These are phyloP conservation scores for Metahyphopichia silvanorum DNA, from an alignment of 805 yeast species.

Conservation along the genomic window DNA sequence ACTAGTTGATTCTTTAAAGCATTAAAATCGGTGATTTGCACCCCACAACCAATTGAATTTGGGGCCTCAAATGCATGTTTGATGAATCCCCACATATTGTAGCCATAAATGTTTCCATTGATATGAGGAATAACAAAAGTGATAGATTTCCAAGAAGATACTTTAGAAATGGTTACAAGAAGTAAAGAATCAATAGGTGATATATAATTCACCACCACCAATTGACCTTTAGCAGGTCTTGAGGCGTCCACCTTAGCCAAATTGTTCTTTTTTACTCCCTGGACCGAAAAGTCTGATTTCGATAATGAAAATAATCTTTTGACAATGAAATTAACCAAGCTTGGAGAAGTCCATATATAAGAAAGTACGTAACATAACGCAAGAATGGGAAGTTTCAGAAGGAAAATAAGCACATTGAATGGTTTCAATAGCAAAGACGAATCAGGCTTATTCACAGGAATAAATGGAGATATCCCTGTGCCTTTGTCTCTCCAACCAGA, in stretches of 20 bases:
- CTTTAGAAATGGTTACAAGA: constrained; percentile 25
- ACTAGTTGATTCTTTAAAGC: constrained; percentile 36
- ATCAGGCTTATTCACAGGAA: constrained; percentile 47
- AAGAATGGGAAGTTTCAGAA: constrained; percentile 30
- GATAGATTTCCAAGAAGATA: constrained; percentile 15
- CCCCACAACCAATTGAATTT: constrained; percentile 8
- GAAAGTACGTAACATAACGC: constrained; percentile 11
- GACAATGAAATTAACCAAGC: constrained; percentile 17
- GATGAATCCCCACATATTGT: constrained; percentile 25
- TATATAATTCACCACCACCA: constrained; percentile 54
- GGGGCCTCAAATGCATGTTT: constrained; percentile 16
- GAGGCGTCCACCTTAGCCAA: constrained; percentile 22
- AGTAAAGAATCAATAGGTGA: constrained; percentile 56
- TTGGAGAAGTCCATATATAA: constrained; percentile 14
- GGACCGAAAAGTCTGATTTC: constrained; percentile 37
- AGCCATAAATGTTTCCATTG: constrained; percentile 26
- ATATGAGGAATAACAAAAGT: constrained; percentile 39
- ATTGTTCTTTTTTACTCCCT: constrained; percentile 49
- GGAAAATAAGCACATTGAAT: constrained; percentile 3
- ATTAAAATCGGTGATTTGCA: constrained; percentile 12
- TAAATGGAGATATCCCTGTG: constrained; percentile 89
- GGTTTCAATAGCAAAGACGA: constrained; percentile 4
- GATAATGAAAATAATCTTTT: constrained; percentile 33
- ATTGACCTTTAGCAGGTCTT: constrained; percentile 43
- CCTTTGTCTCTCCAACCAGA: constrained; percentile 85